Evolutionary conservation across 2,329 filamentous ascomycete genomes (phyloP).

Genomic region (Penicillium sp.): DNA sequence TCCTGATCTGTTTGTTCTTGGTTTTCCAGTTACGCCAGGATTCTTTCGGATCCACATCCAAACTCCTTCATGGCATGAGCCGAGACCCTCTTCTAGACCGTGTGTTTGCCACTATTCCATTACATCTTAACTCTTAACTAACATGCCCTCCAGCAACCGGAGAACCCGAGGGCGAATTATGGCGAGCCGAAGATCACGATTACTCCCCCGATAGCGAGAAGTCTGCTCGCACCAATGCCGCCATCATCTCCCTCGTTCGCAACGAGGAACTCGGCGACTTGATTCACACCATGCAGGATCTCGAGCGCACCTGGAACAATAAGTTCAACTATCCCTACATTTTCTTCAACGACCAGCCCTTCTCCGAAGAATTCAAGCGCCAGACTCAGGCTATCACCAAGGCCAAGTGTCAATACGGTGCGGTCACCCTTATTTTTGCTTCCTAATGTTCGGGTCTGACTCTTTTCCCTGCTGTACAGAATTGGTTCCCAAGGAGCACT

Average conservation of each 20-base stretch:
- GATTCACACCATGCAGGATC: slow-evolving; percentile 79
- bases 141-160: slow-evolving; percentile 58
- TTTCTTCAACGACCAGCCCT: slow-evolving; percentile 95
- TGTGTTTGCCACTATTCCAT: slow-evolving; percentile 45
- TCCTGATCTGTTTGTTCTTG: slow-evolving; percentile 72
- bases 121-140: slow-evolving; percentile 4
- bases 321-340: slow-evolving; percentile 99
- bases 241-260: slow-evolving; percentile 82
- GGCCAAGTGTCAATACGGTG: slow-evolving; percentile 80
- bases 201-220: slow-evolving; percentile 72
- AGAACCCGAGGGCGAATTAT: slow-evolving; percentile 73
- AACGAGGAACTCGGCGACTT: slow-evolving; percentile 84
- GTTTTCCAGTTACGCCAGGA: slow-evolving; percentile 68
- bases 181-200: slow-evolving; percentile 65
- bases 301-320: slow-evolving; percentile 92
- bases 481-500: slow-evolving; percentile 88
- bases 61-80: slow-evolving; percentile 56
- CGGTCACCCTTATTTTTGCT: not conserved
- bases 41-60: slow-evolving; percentile 39
- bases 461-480: slow-evolving; percentile 48
- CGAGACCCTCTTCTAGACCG: slow-evolving; percentile 83
- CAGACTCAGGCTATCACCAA: slow-evolving; percentile 77
- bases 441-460: slow-evolving; percentile 22
- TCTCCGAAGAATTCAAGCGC: slow-evolving; percentile 86
- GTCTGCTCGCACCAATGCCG: slow-evolving; percentile 85